Evolutionary conservation across 2,329 filamentous ascomycete genomes (phyloP).

Genomic region (Fusarium stilboides): DNA sequence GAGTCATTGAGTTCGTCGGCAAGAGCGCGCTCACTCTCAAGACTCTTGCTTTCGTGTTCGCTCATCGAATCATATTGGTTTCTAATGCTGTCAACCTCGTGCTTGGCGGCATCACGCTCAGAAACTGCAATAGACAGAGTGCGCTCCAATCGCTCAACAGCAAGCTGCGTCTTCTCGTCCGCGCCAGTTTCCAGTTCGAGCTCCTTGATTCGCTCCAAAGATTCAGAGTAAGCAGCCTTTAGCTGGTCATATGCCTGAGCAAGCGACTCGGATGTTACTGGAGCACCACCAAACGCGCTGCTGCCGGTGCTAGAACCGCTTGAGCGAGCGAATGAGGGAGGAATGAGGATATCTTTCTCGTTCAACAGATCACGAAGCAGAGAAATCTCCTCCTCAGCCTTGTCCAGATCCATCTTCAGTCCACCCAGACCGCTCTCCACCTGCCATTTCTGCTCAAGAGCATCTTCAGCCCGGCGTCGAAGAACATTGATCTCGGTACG

Average conservation of each 20-base stretch:
- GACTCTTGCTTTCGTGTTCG: constrained; percentile 68
- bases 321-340: constrained; percentile 69
- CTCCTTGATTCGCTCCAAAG: constrained; percentile 75
- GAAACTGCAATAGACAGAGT: constrained; percentile 78
- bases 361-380: constrained; percentile 84
- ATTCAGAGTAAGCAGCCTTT: constrained; percentile 78
- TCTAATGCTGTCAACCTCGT: constrained; percentile 74
- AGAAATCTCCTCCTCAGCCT: constrained; percentile 91
- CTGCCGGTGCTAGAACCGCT: constrained; percentile 54
- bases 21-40: constrained; percentile 74
- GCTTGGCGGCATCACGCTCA: constrained; percentile 80
- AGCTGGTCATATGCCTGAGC: constrained; percentile 82
- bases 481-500: constrained; percentile 88
- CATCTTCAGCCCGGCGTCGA: constrained; percentile 90
- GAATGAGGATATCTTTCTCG: constrained; percentile 86
- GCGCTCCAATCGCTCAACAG: constrained; percentile 76
- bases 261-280: constrained; percentile 79
- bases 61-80: constrained; percentile 73
- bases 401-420: constrained; percentile 96
- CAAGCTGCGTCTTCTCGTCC: constrained; percentile 73
- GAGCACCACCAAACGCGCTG: constrained; percentile 54
- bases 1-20: constrained; percentile 80
- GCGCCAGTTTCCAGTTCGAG: constrained; percentile 68
- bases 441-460: constrained; percentile 95
- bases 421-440: constrained; percentile 91